Conservation (phyloP, 2,329 filamentous ascomycete genomes). For the Penicillium sp. region DNA sequence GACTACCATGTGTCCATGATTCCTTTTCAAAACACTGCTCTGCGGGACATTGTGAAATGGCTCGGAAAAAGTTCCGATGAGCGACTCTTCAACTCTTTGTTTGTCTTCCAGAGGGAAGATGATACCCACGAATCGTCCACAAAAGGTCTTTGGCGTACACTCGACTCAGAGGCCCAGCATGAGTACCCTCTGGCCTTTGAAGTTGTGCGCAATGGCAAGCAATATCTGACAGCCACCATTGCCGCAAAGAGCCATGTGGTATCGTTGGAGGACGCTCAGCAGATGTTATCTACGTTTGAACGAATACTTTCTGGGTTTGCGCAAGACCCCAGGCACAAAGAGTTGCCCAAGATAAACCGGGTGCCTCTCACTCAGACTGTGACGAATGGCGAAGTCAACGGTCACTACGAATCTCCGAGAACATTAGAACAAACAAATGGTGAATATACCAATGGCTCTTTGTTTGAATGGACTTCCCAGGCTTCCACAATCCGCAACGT, state of each 20-base stretch:
- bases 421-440: neutral
- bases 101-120: conserved; percentile 62
- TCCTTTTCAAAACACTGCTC: conserved; percentile 66
- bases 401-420: neutral
- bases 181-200: conserved; percentile 76
- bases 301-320: conserved; percentile 31
- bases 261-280: conserved; percentile 26
- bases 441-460: neutral
- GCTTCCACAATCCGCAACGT: conserved; percentile 51
- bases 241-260: conserved; percentile 48
- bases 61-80: conserved; percentile 48
- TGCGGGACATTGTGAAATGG: conserved; percentile 76
- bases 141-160: conserved; percentile 47
- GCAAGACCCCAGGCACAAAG: conserved; percentile 20
- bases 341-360: conserved; percentile 13
- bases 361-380: neutral
- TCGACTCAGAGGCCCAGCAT: conserved; percentile 43
- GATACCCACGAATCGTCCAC: conserved; percentile 16
- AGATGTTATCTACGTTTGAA: conserved; percentile 40
- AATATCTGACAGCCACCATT: conserved; percentile 49
- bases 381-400: conserved; percentile 1
- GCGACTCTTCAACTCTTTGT: conserved; percentile 67
- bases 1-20: conserved; percentile 59
- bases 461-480: conserved; percentile 52
- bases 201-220: conserved; percentile 47